These are phyloP conservation scores for Powellomyces hirtus DNA, from an alignment of 192 early-diverging fungal genomes.

Conservation along the genomic window DNA sequence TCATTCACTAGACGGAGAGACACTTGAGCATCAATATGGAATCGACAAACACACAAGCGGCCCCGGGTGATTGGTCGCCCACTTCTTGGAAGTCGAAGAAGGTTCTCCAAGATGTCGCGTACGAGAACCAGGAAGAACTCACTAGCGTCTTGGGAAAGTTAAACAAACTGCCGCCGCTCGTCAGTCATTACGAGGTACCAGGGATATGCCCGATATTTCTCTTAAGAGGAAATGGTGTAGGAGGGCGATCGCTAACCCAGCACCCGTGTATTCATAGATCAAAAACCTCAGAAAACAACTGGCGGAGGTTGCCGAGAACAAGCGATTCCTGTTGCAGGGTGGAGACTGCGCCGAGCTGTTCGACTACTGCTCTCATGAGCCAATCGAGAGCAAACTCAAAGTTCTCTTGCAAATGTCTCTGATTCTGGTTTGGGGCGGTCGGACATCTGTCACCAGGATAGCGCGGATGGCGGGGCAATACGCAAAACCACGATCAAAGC, in stretches of 20 bases:
- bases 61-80: slow-evolving; percentile 32
- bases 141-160: slow-evolving; percentile 73
- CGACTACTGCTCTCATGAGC: slow-evolving; percentile 91
- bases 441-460: slow-evolving; percentile 91
- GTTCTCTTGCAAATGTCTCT: slow-evolving; percentile 97
- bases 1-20: no score
- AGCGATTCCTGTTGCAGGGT: slow-evolving; percentile 94
- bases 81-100: slow-evolving; percentile 45
- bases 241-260: background rate
- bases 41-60: background rate
- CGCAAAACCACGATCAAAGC: slow-evolving; percentile 94
- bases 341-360: slow-evolving; percentile 99
- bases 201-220: background rate
- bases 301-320: slow-evolving; percentile 82
- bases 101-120: slow-evolving; percentile 78
- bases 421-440: slow-evolving; percentile 89
- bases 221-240: background rate
- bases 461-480: slow-evolving; percentile 99
- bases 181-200: slow-evolving; percentile 76
- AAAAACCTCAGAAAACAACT: slow-evolving; percentile 78
- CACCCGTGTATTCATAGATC: slow-evolving; percentile 50
- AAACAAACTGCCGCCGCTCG: slow-evolving; percentile 80
- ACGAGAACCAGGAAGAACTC: slow-evolving; percentile 72
- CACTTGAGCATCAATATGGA: no score
- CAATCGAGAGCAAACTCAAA: slow-evolving; percentile 94